phyloP scores from a whole-genome alignment of 441 rosid genomes.

The Populus tomentosa region DNA sequence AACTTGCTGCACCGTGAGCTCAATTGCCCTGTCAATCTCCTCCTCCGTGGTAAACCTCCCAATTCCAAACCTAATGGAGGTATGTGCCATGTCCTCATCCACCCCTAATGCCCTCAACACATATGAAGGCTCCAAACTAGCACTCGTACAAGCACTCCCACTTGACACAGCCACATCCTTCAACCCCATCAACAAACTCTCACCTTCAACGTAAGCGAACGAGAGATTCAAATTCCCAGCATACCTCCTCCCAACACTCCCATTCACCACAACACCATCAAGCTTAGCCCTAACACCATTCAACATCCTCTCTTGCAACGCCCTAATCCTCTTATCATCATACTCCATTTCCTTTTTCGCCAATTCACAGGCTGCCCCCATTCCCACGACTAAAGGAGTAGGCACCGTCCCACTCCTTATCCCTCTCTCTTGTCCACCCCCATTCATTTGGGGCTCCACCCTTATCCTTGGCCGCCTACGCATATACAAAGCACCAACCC shows the following conservation, averaged over 20 bases:
- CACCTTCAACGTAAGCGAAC: conserved; percentile 94
- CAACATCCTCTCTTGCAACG: conserved; percentile 67
- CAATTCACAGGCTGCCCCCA: conserved; percentile 88
- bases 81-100: conserved; percentile 97
- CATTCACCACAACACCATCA: conserved; percentile 88
- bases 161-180: conserved; percentile 98
- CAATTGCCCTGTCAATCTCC: conserved; percentile 76
- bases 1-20: conserved; percentile 81
- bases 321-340: conserved; percentile 60
- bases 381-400: conserved; percentile 79
- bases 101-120: conserved; percentile 95
- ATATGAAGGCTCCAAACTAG: conserved; percentile 90
- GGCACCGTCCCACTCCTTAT: conserved; percentile 90
- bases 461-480: conserved; percentile 80
- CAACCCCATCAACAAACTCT: conserved; percentile 96
- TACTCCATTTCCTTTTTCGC: conserved; percentile 89
- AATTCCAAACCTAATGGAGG: conserved; percentile 91
- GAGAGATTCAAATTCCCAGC: conserved; percentile 83
- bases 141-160: conserved; percentile 97
- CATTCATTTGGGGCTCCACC: conserved; percentile 87
- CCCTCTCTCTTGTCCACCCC: conserved; percentile 99
- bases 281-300: conserved; percentile 67
- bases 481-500: conserved; percentile 85
- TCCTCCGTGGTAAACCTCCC: conserved; percentile 93
- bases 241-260: conserved; percentile 72